A percentile compares a stretch with the other conserved stretches of the same genome.
These are phyloP conservation scores for Escallonia rubra DNA, from an alignment of 129 eudicot species.

Conservation along the genomic window DNA sequence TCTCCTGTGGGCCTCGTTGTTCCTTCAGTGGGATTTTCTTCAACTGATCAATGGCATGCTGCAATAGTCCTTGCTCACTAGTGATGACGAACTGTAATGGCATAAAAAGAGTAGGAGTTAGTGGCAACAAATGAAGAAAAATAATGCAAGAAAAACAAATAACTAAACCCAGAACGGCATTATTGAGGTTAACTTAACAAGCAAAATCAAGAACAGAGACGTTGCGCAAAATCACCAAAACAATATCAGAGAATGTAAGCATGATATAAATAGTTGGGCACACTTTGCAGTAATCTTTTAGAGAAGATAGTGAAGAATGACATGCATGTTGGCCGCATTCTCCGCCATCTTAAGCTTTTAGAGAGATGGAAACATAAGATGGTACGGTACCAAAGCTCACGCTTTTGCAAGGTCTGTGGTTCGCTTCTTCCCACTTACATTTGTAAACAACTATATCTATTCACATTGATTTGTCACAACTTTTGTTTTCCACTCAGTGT, in stretches of 20 bases:
- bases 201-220: not conserved
- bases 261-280: not conserved
- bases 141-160: not conserved
- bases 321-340: too few relatives aligned
- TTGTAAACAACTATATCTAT: too few relatives aligned
- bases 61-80: slow-evolving; percentile 69
- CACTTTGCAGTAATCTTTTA: too few relatives aligned
- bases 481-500: too few relatives aligned
- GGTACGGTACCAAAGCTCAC: too few relatives aligned
- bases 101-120: slow-evolving; percentile 2
- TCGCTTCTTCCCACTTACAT: too few relatives aligned
- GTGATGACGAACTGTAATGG: slow-evolving; percentile 76
- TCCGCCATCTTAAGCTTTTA: too few relatives aligned
- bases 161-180: not conserved
- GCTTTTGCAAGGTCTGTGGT: too few relatives aligned
- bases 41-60: slow-evolving; percentile 76
- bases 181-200: not conserved
- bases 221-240: slow-evolving; percentile 8
- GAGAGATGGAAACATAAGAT: too few relatives aligned
- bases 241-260: not conserved
- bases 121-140: not conserved
- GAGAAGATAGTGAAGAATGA: too few relatives aligned
- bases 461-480: too few relatives aligned
- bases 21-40: slow-evolving; percentile 92
- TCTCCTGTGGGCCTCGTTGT: slow-evolving; percentile 92